These are phyloP conservation scores for Trichoderma endophyticum DNA, from an alignment of 2,329 filamentous ascomycete genomes.

Conservation along the genomic window DNA sequence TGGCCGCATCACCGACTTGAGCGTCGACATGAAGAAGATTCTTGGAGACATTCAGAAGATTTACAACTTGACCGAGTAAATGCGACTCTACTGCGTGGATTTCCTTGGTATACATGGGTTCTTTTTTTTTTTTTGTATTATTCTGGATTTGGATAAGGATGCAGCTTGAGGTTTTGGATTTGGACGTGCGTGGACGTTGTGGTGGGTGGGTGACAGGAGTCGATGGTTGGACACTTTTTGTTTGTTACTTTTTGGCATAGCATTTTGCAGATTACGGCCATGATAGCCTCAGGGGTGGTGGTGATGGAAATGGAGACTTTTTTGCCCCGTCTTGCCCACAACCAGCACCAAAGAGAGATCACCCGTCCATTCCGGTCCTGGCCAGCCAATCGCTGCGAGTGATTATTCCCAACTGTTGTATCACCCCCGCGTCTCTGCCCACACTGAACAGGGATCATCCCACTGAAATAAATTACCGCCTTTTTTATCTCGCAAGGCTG, in stretches of 20 bases:
- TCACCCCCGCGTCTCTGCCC: background rate
- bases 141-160: background rate
- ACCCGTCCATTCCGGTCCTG: background rate
- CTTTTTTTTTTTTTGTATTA: background rate
- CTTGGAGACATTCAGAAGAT: constrained; percentile 61
- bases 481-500: background rate
- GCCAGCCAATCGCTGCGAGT: background rate
- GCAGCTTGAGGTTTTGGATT: background rate
- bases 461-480: background rate
- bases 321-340: background rate
- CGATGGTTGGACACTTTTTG: background rate
- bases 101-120: background rate
- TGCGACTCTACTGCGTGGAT: background rate
- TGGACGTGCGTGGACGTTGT: background rate
- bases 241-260: background rate
- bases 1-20: constrained; percentile 62
- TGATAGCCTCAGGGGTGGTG: background rate
- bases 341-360: background rate
- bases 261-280: background rate
- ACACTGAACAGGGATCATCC: background rate
- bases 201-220: background rate
- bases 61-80: constrained; percentile 51
- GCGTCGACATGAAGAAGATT: constrained; percentile 58
- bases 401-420: background rate
- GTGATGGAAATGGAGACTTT: background rate